Percentiles rank a stretch among this genome's conserved stretches.
Evolutionary conservation across 1,284 basidiomycete species (phyloP).

Genomic region (Kalmanozyma brasiliensis): DNA sequence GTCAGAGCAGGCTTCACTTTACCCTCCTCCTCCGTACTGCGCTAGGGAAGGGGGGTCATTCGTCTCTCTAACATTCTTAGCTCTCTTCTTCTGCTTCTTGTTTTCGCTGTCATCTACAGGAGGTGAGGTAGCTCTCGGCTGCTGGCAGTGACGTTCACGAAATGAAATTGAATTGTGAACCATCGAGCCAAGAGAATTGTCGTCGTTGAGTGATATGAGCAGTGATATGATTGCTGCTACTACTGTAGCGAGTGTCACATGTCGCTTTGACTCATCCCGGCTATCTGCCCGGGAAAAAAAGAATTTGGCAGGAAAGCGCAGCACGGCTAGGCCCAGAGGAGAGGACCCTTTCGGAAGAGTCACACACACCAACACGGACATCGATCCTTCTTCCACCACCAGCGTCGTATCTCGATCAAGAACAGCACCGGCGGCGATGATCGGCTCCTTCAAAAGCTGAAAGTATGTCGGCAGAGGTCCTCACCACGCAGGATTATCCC

Average conservation of each 20-base stretch:
- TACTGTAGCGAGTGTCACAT: slow-evolving; percentile 12
- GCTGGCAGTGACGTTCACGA: too few relatives aligned
- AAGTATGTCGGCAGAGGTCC: slow-evolving; percentile 12
- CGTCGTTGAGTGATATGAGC: too few relatives aligned
- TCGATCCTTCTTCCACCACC: slow-evolving; percentile 7
- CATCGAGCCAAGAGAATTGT: too few relatives aligned
- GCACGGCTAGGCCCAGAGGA: neutral
- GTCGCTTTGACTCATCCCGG: slow-evolving; percentile 11
- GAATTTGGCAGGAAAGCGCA: slow-evolving; percentile 1
- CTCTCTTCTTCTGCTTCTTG: neutral
- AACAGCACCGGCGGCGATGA: neutral
- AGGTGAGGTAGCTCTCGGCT: too few relatives aligned
- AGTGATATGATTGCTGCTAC: too few relatives aligned
- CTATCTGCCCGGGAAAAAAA: slow-evolving; percentile 24
- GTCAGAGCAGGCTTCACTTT: slow-evolving; percentile 54
- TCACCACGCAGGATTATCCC: neutral
- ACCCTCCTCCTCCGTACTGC: slow-evolving; percentile 12
- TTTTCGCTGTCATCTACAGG: too few relatives aligned
- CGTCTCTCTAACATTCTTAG: slow-evolving; percentile 37
- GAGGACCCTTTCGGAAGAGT: slow-evolving; percentile 15
- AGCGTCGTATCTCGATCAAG: slow-evolving; percentile 5
- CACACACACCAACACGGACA: neutral
- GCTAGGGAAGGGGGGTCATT: slow-evolving; percentile 31
- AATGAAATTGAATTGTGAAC: too few relatives aligned
- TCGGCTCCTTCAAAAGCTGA: neutral